phyloP scores from a whole-genome alignment of 2,329 filamentous ascomycete species.

The Tolypocladium paradoxum region DNA sequence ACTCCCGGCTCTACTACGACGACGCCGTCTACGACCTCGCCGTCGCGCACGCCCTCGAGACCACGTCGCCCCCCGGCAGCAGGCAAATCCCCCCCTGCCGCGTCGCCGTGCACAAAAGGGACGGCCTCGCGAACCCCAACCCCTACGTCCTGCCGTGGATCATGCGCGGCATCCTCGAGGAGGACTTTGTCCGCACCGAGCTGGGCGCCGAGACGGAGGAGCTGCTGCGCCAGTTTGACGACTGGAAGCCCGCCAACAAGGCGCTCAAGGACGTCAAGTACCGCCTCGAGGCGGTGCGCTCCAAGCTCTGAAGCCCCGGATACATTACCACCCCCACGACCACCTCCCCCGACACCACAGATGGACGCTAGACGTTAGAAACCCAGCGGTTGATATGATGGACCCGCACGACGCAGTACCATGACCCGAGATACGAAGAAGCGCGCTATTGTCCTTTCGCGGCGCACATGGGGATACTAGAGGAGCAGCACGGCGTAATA shows the following conservation, averaged over 20 bases:
- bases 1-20: conserved; percentile 89
- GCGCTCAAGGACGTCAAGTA: conserved; percentile 94
- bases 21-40: conserved; percentile 73
- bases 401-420: neutral
- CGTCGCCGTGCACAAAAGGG: neutral
- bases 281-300: conserved; percentile 80
- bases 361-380: neutral
- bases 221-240: conserved; percentile 78
- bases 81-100: neutral
- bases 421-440: neutral
- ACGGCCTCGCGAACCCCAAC: conserved; percentile 46
- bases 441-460: neutral
- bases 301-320: conserved; percentile 51
- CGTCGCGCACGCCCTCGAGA: conserved; percentile 63
- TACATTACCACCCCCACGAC: neutral
- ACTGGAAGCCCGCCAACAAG: conserved; percentile 86
- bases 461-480: neutral
- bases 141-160: conserved; percentile 92
- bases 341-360: neutral
- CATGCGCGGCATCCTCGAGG: conserved; percentile 85
- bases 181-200: conserved; percentile 79
- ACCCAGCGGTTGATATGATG: neutral
- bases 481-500: neutral
- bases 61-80: conserved; percentile 29
- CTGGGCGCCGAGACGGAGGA: conserved; percentile 66